A percentile compares a stretch with the other conserved stretches of the same genome.
Evolutionary conservation across 768 basidiomycete genomes (phyloP).

Genomic region (Lactarius tabidus): DNA sequence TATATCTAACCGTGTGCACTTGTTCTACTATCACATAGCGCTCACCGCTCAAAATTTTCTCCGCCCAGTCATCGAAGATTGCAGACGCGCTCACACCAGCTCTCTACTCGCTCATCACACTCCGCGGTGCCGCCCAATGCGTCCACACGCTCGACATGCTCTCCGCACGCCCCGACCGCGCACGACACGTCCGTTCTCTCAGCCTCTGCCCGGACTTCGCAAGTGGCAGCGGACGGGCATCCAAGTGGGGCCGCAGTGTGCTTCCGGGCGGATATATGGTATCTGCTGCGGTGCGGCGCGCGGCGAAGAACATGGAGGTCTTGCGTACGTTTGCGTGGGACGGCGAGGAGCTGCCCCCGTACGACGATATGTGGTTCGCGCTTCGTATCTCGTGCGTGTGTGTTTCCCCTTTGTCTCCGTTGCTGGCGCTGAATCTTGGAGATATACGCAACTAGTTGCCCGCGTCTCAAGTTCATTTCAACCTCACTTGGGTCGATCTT

Average conservation of each 20-base stretch:
- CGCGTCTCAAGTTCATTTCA: constrained; percentile 56
- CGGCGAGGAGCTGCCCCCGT: constrained; percentile 53
- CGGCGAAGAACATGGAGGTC: constrained; percentile 55
- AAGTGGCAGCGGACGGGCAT: constrained; percentile 19
- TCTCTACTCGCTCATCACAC: constrained; percentile 55
- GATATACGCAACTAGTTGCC: too few species aligned
- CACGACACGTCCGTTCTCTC: constrained; percentile 64
- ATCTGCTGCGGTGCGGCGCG: constrained; percentile 48
- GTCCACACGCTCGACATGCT: constrained; percentile 65
- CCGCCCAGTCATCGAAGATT: constrained; percentile 48
- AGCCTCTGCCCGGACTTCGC: constrained; percentile 40
- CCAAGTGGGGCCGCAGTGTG: constrained; percentile 27
- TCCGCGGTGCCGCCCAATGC: constrained; percentile 58
- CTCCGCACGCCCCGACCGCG: constrained; percentile 45
- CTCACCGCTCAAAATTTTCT: not conserved
- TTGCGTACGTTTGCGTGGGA: constrained; percentile 68
- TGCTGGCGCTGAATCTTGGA: too few species aligned
- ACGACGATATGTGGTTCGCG: constrained; percentile 78
- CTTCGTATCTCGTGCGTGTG: constrained; percentile 56
- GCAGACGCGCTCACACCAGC: constrained; percentile 50
- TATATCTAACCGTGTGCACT: constrained; percentile 55
- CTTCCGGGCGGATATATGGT: constrained; percentile 36
- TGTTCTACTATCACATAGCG: not conserved
- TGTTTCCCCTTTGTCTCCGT: too few species aligned
- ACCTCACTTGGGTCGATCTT: constrained; percentile 59